Evolutionary conservation across 164 flowering plant species (phyloP).

Genomic region (Cinnamomum chago): DNA sequence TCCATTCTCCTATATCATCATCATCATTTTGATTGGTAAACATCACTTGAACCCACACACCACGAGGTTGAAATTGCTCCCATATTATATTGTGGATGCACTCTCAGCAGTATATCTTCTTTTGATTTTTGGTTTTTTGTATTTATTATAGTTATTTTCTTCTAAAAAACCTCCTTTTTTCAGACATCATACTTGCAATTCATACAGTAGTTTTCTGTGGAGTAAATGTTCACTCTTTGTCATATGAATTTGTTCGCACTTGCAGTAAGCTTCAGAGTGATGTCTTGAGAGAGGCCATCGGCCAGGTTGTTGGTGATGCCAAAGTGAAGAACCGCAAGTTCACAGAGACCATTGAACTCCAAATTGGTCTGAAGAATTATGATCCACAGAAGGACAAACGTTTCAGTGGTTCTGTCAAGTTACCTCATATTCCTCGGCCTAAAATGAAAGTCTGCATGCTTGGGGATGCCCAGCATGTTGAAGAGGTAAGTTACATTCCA

Average conservation of each 20-base stretch:
- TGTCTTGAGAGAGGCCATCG: constrained; percentile 14
- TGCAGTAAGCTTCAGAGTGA: constrained; percentile 23
- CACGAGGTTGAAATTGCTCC: too few species aligned
- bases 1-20: too few species aligned
- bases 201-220: too few species aligned
- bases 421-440: constrained; percentile 27
- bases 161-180: too few species aligned
- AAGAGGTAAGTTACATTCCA: constrained; percentile 12
- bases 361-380: constrained; percentile 18
- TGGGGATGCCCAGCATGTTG: constrained; percentile 23
- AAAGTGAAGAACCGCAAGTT: constrained; percentile 13
- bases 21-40: too few species aligned
- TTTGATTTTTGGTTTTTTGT: too few species aligned
- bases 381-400: constrained; percentile 20
- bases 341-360: constrained; percentile 17
- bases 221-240: too few species aligned
- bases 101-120: too few species aligned
- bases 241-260: neutral
- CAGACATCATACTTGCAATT: too few species aligned
- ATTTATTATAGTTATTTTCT: too few species aligned
- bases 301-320: constrained; percentile 8
- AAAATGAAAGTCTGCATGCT: constrained; percentile 32
- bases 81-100: too few species aligned
- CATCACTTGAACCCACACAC: too few species aligned
- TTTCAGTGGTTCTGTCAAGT: constrained; percentile 35